Percentiles rank a stretch among this genome's conserved stretches.
These are phyloP conservation scores for Celoporthe dispersa DNA, from an alignment of 2,329 filamentous ascomycete genomes.

Conservation along the genomic window DNA sequence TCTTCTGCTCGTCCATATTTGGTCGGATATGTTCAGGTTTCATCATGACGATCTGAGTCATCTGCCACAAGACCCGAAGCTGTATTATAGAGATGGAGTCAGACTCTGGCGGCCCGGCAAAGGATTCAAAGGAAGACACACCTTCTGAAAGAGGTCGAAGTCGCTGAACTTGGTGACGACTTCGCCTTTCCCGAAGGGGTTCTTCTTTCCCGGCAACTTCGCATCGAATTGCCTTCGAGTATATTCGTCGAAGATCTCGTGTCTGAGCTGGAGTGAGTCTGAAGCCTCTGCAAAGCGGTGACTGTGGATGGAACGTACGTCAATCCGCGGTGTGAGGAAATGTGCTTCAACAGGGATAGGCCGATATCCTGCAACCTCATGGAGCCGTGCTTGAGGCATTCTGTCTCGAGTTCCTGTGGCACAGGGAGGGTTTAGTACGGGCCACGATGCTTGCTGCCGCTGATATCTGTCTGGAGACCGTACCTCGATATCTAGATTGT, in stretches of 20 bases:
- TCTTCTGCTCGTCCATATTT: constrained; percentile 80
- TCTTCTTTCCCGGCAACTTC: constrained; percentile 73
- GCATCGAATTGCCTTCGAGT: constrained; percentile 83
- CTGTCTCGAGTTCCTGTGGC: constrained; percentile 83
- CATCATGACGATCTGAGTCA: constrained; percentile 87
- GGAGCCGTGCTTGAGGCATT: constrained; percentile 82
- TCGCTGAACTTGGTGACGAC: constrained; percentile 74
- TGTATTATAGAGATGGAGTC: constrained; percentile 37
- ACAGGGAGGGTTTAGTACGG: constrained; percentile 16
- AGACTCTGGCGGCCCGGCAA: not conserved
- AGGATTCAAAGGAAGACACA: constrained; percentile 40
- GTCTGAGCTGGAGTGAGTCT: constrained; percentile 52
- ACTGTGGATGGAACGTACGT: constrained; percentile 65
- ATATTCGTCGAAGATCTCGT: constrained; percentile 91
- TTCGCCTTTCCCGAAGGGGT: constrained; percentile 84
- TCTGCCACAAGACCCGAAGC: constrained; percentile 81
- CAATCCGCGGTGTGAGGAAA: constrained; percentile 90
- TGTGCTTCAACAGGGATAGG: constrained; percentile 84
- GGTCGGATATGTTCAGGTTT: constrained; percentile 87
- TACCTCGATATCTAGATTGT: constrained; percentile 90
- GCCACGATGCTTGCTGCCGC: not conserved
- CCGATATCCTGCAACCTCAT: constrained; percentile 79
- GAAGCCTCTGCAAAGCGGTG: not conserved
- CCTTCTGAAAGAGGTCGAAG: constrained; percentile 82
- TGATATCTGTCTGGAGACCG: constrained; percentile 18